Base-by-base conservation (phyloP, 352 stramenopile species). In the Peronosclerospora sorghi region DNA sequence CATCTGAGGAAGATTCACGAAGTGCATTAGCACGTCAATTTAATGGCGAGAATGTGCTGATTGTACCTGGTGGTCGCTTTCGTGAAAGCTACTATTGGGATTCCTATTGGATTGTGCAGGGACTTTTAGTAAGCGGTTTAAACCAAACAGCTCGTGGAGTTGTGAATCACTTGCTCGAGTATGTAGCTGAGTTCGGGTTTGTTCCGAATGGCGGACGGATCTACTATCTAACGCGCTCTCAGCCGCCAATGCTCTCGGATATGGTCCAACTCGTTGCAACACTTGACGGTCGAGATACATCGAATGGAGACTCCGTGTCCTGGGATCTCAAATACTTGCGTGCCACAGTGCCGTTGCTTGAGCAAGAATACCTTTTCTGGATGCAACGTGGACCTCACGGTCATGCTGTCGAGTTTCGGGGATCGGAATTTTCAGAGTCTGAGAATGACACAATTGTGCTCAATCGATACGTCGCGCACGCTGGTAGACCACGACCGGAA, bases 81-180 rank as follows among this genome's bases (percentile, higher is more conserved):
- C 76, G 86, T 4, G 87, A 96, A 57, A 83, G 62, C 21, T 96
- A 96, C 61, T 96, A 96, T 53, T 96, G 87, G 87, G 87, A 96
- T 56, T 87, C 74, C 35, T 95, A 86, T 61, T 96, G 87, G 87
- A 96, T 95, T 38, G 68, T 96, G 6, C 51, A 86, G 27, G 84
- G 86, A 0, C 59, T 96, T 5, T 44, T 95, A 7, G 71, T 89
- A 10, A 90, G 77, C 38, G 58, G 62, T 18, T 76, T 96, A 73
- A 41, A 44, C 26, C 41, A 69, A 41, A 95, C 85, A 2, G 83
- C 85, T 6, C 59, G 67, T 17, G 77, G 74, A 1, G 56, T 95
- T 4, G 77, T 96, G 35, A 76, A 77, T 32, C 93, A 96, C 52
- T 51, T 96, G 35, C 61, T 95, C 4, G 72, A 91, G 48, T 87